These are phyloP conservation scores for Podosphaera aphanis DNA, from an alignment of 2,329 filamentous ascomycete genomes.

Conservation along the genomic window DNA sequence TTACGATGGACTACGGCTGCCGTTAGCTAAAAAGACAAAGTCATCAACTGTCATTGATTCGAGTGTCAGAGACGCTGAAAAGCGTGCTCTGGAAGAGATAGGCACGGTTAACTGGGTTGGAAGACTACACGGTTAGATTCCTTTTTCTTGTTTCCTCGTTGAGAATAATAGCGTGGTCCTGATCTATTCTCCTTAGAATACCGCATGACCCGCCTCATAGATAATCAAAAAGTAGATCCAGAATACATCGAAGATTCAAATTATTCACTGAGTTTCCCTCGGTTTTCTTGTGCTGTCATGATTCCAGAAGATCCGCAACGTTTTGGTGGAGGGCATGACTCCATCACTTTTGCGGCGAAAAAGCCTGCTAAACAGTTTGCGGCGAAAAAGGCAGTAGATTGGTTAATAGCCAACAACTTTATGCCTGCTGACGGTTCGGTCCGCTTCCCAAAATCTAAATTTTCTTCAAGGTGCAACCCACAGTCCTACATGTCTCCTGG, in stretches of 20 bases:
- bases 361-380: constrained; percentile 15
- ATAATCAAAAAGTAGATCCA: not conserved
- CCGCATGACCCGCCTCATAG: constrained; percentile 5
- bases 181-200: constrained; percentile 8
- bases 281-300: constrained; percentile 8
- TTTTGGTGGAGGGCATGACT: constrained; percentile 5
- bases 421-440: constrained; percentile 12
- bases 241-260: not conserved
- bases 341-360: constrained; percentile 10
- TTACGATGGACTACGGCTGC: not conserved
- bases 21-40: constrained; percentile 4
- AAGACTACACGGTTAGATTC: constrained; percentile 9
- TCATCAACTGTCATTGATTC: constrained; percentile 4
- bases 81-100: constrained; percentile 7
- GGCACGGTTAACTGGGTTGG: constrained; percentile 15
- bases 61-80: constrained; percentile 4
- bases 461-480: not conserved
- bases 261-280: not conserved
- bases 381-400: constrained; percentile 15
- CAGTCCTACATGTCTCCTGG: not conserved
- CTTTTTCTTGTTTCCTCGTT: not conserved
- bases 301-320: constrained; percentile 8
- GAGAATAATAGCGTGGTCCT: not conserved
- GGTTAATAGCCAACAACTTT: constrained; percentile 11
- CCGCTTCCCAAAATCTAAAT: constrained; percentile 8